A percentile compares a stretch with the other conserved stretches of the same genome.
Evolutionary conservation across 2,329 filamentous ascomycete species (phyloP).

Genomic region (Hypoxylon sp.): DNA sequence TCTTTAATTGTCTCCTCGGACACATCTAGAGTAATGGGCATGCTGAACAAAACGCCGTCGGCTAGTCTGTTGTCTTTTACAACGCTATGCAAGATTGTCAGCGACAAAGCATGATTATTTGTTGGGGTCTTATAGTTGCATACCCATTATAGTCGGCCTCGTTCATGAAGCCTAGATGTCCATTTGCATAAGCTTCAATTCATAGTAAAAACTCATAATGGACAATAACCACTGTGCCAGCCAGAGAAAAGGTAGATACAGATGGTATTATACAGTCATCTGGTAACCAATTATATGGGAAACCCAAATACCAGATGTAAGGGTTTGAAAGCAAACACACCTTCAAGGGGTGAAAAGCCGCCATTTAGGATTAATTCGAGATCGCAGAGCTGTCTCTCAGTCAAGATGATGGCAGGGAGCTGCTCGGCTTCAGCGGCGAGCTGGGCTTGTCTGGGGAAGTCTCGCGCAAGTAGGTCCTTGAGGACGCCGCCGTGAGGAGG

Average conservation of each 20-base stretch:
- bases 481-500: slow-evolving; percentile 91
- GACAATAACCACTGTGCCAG: not conserved
- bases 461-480: slow-evolving; percentile 96
- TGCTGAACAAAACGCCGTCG: slow-evolving; percentile 92
- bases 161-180: slow-evolving; percentile 86
- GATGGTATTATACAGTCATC: slow-evolving; percentile 15
- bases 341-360: slow-evolving; percentile 97
- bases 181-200: slow-evolving; percentile 50
- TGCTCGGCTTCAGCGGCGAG: slow-evolving; percentile 87
- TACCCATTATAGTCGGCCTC: slow-evolving; percentile 97
- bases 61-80: slow-evolving; percentile 89
- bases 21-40: slow-evolving; percentile 95
- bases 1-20: slow-evolving; percentile 81
- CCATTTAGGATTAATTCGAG: slow-evolving; percentile 97
- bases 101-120: not conserved
- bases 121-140: slow-evolving; percentile 12
- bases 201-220: not conserved
- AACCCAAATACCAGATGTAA: slow-evolving; percentile 16
- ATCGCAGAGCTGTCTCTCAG: slow-evolving; percentile 97
- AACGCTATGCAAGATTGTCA: slow-evolving; percentile 70
- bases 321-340: slow-evolving; percentile 65
- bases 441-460: slow-evolving; percentile 85
- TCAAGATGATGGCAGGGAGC: slow-evolving; percentile 86
- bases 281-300: slow-evolving; percentile 24
- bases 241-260: not conserved